Base-by-base conservation (phyloP, 306 rosid genomes). In the Dalbergia cultrata region DNA sequence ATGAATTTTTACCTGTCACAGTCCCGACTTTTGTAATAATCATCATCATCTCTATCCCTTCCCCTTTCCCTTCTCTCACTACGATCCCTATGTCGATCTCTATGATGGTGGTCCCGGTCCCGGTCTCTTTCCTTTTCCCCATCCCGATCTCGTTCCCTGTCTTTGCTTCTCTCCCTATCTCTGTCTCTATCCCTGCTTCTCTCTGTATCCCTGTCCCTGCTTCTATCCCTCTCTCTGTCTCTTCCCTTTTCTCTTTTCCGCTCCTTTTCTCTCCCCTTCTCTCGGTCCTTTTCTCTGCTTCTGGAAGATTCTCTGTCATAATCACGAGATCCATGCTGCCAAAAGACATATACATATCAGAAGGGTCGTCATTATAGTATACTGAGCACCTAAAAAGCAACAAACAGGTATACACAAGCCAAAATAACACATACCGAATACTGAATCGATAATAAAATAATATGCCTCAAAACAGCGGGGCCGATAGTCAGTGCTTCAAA, bases 241-340 rank as follows among this genome's bases (percentile, higher is more conserved):
- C 79, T 76, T 34, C 82, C 80, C 66, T 68, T 86, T 1, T 83
- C 87, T 75, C 80, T 75, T 52, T 75, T 82, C 6, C 85, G 82
- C 4, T 86, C 89, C 77, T 69, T 76, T 39, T 86, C 89, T 64
- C 89, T 78, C 58, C 97, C 98, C 72, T 92, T 94, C 14, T 90
- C 98, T 49, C 92, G 87, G 10, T 89, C 99, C 90, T 89, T 95
- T 13, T 95, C 99, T 74, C 97, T 85, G 79, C 97, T 93, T 87
- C 89, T 93, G 8, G 98, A 93, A 68, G 97, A 90, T 31, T 85
- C 97, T 72, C 94, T 93, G 70, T 95, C 99, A 68, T 88, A 82
- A 75, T 95, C 99, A 11, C 92, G 96, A 58, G 91, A 90, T 31
- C 85, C 94, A 62, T 82, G 92, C 99, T 93, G 93, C 81, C 83